A percentile compares a stretch with the other conserved stretches of the same genome.
Evolutionary conservation across 176 grass and related monocot genomes (phyloP).

Genomic region (Phoenix dactylifera): DNA sequence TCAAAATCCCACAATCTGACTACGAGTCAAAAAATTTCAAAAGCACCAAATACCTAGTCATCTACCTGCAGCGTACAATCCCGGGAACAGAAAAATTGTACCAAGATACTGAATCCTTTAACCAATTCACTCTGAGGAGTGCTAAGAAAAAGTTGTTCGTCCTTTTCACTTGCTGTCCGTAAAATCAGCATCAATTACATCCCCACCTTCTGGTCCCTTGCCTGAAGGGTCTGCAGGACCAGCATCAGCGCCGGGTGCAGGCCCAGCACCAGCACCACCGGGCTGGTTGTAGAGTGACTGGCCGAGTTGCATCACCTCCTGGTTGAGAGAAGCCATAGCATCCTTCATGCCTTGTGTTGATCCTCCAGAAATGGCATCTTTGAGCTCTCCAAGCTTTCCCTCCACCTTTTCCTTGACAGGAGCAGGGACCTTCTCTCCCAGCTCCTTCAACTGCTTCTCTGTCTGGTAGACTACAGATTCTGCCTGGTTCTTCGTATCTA

Average conservation of each 20-base stretch:
- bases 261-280: conserved; percentile 27
- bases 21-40: too few species aligned
- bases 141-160: too few species aligned
- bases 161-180: conserved; percentile 44
- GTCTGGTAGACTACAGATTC: conserved; percentile 71
- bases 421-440: conserved; percentile 54
- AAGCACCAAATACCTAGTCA: too few species aligned
- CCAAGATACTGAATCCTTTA: too few species aligned
- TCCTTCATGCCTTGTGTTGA: conserved; percentile 50
- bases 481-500: conserved; percentile 74
- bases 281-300: conserved; percentile 58
- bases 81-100: too few species aligned
- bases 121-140: too few species aligned
- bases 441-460: conserved; percentile 72
- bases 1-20: too few species aligned
- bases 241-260: conserved; percentile 33
- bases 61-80: too few species aligned
- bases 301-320: conserved; percentile 75
- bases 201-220: conserved; percentile 27
- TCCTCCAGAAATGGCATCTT: conserved; percentile 32
- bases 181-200: conserved; percentile 70
- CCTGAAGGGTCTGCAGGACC: conserved; percentile 27
- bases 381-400: conserved; percentile 45
- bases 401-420: conserved; percentile 51
- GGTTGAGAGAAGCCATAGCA: conserved; percentile 43